Percentiles rank a stretch among this genome's conserved stretches.
phyloP scores from a whole-genome alignment of 1,284 basidiomycete genomes.

The Ganoderma resinaceum region DNA sequence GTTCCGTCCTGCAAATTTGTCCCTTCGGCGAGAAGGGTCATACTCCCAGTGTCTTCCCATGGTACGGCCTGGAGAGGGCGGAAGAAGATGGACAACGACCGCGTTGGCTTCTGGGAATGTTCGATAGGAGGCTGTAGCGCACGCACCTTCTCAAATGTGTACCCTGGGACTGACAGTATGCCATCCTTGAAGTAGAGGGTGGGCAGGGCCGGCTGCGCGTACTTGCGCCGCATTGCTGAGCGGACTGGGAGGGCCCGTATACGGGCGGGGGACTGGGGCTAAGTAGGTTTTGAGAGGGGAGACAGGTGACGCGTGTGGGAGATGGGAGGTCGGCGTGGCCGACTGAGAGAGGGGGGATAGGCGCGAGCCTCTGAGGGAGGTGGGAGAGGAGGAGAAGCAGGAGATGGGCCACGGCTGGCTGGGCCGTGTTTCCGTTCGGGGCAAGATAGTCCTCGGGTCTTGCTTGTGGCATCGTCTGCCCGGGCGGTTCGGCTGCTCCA shows the following conservation, averaged over 20 bases:
- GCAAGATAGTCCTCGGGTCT: background rate
- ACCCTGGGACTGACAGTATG: slow-evolving; percentile 68
- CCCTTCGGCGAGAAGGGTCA: slow-evolving; percentile 71
- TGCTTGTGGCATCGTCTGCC: background rate
- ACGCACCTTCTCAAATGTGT: slow-evolving; percentile 69
- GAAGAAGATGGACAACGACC: background rate
- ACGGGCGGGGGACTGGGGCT: slow-evolving; percentile 4
- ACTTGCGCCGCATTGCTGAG: slow-evolving; percentile 43
- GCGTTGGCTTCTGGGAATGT: background rate
- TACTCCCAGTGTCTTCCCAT: slow-evolving; percentile 76
- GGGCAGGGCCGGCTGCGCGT: slow-evolving; percentile 45
- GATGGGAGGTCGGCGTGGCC: slow-evolving; percentile 5
- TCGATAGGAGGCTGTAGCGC: background rate
- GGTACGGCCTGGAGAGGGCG: slow-evolving; percentile 50
- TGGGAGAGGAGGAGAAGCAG: slow-evolving; percentile 1
- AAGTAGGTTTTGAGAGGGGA: background rate
- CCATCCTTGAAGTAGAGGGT: slow-evolving; percentile 55
- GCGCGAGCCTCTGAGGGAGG: background rate
- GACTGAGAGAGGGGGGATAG: slow-evolving; percentile 1
- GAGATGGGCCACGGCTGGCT: background rate
- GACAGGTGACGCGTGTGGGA: background rate
- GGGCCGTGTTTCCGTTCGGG: background rate
- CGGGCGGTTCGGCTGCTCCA: background rate
- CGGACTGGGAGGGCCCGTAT: slow-evolving; percentile 15
- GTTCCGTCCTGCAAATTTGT: slow-evolving; percentile 73